Evolutionary conservation across 2,329 filamentous ascomycete species (phyloP).

Genomic region (Talaromyces albobiverticillius): DNA sequence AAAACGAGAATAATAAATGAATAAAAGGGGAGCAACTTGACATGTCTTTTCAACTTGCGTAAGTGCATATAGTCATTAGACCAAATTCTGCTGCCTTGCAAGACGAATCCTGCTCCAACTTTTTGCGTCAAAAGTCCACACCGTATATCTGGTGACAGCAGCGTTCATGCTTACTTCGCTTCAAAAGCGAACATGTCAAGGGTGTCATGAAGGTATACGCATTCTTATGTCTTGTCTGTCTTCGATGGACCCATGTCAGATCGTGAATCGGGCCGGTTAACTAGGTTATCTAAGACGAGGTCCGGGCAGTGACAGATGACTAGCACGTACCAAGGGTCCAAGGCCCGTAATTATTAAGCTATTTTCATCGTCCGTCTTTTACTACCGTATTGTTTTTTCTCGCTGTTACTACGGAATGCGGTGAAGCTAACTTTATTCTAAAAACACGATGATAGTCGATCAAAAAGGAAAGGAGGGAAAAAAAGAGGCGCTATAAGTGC

Average conservation of each 20-base stretch:
- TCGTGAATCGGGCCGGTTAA: not conserved
- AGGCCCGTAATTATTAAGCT: not conserved
- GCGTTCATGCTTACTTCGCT: conserved; percentile 30
- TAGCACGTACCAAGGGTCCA: no score
- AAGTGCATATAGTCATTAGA: not conserved
- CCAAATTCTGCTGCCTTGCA: not conserved
- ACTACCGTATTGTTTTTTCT: no score
- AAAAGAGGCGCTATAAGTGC: not conserved
- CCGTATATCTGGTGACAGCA: conserved; percentile 33
- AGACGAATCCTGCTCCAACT: conserved; percentile 9
- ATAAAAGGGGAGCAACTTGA: not conserved
- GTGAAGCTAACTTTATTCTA: conserved; percentile 26
- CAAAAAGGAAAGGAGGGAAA: not conserved
- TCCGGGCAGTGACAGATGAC: not conserved
- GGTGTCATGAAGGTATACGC: conserved; percentile 42
- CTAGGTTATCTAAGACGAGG: not conserved
- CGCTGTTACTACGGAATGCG: conserved; percentile 13
- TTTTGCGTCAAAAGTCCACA: conserved; percentile 39
- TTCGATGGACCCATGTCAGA: not conserved
- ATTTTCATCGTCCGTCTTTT: no score
- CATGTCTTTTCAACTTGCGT: conserved; percentile 7
- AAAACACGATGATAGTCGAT: not conserved
- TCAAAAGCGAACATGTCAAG: conserved; percentile 34
- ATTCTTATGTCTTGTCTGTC: not conserved
- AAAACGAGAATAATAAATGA: not conserved